Conservation (phyloP, 2,329 filamentous ascomycete genomes). For the Fusarium brachygibbosum region DNA sequence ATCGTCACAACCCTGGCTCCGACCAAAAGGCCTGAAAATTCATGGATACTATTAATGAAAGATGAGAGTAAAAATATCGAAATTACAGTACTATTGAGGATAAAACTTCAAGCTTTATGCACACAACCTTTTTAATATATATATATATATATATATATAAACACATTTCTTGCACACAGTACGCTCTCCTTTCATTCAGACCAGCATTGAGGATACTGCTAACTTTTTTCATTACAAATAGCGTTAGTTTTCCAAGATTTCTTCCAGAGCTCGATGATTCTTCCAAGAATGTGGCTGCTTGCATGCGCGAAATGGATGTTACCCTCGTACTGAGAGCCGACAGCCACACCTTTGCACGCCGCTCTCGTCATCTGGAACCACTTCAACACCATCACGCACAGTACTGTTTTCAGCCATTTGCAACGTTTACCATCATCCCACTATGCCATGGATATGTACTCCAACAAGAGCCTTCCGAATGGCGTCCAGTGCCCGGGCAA, state of each 20-base stretch:
- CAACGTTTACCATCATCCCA: slow-evolving; percentile 28
- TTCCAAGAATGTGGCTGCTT: slow-evolving; percentile 19
- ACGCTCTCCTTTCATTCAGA: not conserved
- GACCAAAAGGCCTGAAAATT: slow-evolving; percentile 12
- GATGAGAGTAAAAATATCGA: not conserved
- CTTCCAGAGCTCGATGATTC: slow-evolving; percentile 8
- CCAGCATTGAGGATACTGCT: not conserved
- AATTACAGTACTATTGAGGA: not conserved
- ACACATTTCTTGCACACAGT: no score
- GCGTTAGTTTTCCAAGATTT: slow-evolving; percentile 22
- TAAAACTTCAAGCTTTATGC: no score
- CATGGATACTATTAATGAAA: not conserved
- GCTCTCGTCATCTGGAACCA: slow-evolving; percentile 47
- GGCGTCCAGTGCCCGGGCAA: not conserved
- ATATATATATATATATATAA: no score
- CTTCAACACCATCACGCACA: slow-evolving; percentile 40
- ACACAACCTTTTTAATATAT: no score
- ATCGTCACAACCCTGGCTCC: slow-evolving; percentile 4
- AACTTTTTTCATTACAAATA: slow-evolving; percentile 7
- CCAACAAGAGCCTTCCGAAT: not conserved
- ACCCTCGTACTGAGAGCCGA: slow-evolving; percentile 27
- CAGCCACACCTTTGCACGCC: slow-evolving; percentile 41
- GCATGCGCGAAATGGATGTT: slow-evolving; percentile 37
- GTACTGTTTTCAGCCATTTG: slow-evolving; percentile 29
- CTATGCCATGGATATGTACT: slow-evolving; percentile 6